These are phyloP conservation scores for Hortiboletus flavorubellus DNA, from an alignment of 768 basidiomycete genomes.

Conservation along the genomic window DNA sequence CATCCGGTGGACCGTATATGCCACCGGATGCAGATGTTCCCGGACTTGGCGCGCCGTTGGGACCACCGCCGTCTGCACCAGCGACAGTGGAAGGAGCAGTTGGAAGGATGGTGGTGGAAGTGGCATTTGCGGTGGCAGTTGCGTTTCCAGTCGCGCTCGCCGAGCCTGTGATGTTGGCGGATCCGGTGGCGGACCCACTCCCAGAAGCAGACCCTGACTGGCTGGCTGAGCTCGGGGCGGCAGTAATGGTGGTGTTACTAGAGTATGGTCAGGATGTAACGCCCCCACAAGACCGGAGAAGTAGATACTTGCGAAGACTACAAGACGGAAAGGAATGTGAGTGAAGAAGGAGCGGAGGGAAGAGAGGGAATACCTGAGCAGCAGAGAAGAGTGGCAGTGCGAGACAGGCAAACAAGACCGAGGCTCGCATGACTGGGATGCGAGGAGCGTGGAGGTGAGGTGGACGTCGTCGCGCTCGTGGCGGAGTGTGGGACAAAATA, in stretches of 20 bases:
- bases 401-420: slow-evolving; percentile 32
- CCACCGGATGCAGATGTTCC: slow-evolving; percentile 45
- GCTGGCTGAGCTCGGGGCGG: slow-evolving; percentile 39
- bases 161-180: slow-evolving; percentile 23
- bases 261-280: slow-evolving; percentile 39
- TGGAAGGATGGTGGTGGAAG: slow-evolving; percentile 29
- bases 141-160: slow-evolving; percentile 28
- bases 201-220: slow-evolving; percentile 19
- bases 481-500: slow-evolving; percentile 11
- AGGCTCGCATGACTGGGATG: slow-evolving; percentile 25
- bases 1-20: slow-evolving; percentile 64
- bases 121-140: slow-evolving; percentile 25
- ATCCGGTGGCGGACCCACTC: slow-evolving; percentile 18
- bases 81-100: slow-evolving; percentile 56
- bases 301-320: slow-evolving; percentile 40
- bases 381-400: slow-evolving; percentile 23
- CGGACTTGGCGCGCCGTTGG: slow-evolving; percentile 53
- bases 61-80: slow-evolving; percentile 46
- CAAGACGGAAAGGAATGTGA: slow-evolving; percentile 1
- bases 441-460: not conserved
- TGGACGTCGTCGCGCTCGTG: not conserved
- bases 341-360: not conserved
- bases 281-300: slow-evolving; percentile 11
- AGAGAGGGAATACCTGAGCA: slow-evolving; percentile 31
- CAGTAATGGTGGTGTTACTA: slow-evolving; percentile 44